Base-by-base conservation (phyloP, 1,139 yeast species). In the Kodamaea alishanica region DNA sequence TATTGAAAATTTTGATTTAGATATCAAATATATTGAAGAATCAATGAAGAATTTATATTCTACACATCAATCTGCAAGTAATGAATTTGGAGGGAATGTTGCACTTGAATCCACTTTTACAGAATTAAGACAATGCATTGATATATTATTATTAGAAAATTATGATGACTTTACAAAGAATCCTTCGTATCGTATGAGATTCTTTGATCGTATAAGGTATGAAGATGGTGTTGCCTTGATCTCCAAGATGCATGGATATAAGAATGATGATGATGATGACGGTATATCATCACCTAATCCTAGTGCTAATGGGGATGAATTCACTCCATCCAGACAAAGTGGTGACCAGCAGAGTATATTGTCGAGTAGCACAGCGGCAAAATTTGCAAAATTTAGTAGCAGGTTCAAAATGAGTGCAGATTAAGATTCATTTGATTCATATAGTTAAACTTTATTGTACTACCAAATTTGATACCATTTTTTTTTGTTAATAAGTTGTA, bases 21-120 rank as follows among this genome's bases (percentile, higher is more conserved):
- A 71, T 46, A 63, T 71, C 23, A 51, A 54, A 28, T 65, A 70
- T 43, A 59, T 71, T 32, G 77, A 71, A 46, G 54, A 58, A 20
- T 66, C 74, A 3, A 69, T 71, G 70, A 54, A 56, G 26, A 55
- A 58, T 25, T 50, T 67, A 24, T 58, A 59, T 36, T 48, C 54
- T 8, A 48, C 50, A 11, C 54, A 53, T 28, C 55, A 58, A 9
- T 38, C 46, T 10, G 47, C 45, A 6, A 47, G 44, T 24, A 55
- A 50, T 9, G 61, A 54, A 8, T 44, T 47, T 15, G 61, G 53
- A 8, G 65, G 60, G 1, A 52, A 59, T 26, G 74, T 66, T 26
- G 72, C 75, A 0, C 57, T 70, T 27, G 70, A 67, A 45, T 61
- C 74, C 20, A 71, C 77, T 22, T 71, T 71, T 42, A 59, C 70